Conservation (phyloP, 1,139 yeast species). For the Yamadazyma triangularis region DNA sequence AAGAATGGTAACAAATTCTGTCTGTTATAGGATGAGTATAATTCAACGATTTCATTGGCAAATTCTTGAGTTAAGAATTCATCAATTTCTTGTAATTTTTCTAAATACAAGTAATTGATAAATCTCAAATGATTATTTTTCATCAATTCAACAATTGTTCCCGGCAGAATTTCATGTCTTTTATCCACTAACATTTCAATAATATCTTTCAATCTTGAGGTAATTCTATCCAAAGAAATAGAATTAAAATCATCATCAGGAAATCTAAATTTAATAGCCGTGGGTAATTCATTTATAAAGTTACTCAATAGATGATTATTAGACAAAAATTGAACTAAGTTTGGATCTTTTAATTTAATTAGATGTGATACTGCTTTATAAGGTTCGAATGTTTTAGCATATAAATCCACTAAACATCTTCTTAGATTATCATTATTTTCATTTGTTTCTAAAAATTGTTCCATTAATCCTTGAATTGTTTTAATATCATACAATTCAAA, state of each 20-base stretch:
- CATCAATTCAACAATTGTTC: constrained; percentile 45
- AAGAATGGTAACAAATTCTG: constrained; percentile 49
- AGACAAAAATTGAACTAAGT: constrained; percentile 55
- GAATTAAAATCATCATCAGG: constrained; percentile 22
- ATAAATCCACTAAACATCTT: constrained; percentile 51
- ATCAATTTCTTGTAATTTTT: constrained; percentile 51
- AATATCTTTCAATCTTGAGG: constrained; percentile 36
- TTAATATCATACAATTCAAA: constrained; percentile 47
- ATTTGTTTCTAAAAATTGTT: constrained; percentile 30
- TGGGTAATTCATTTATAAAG: constrained; percentile 47
- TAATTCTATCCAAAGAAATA: constrained; percentile 41
- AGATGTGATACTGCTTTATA: constrained; percentile 62
- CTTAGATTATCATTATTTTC: constrained; percentile 28
- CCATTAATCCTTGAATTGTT: constrained; percentile 43
- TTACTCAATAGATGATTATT: constrained; percentile 56
- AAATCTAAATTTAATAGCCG: constrained; percentile 47
- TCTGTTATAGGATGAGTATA: constrained; percentile 62
- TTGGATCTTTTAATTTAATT: constrained; percentile 47
- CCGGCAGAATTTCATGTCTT: constrained; percentile 60
- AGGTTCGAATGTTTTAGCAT: constrained; percentile 55
- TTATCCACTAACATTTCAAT: constrained; percentile 58
- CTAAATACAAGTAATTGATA: constrained; percentile 58
- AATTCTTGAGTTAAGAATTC: constrained; percentile 48
- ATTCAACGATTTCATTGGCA: constrained; percentile 61
- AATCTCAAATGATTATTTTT: constrained; percentile 40